Base-by-base conservation (phyloP, 371 early-diverging fungal species). In the Syncephalastrum contaminatum region DNA sequence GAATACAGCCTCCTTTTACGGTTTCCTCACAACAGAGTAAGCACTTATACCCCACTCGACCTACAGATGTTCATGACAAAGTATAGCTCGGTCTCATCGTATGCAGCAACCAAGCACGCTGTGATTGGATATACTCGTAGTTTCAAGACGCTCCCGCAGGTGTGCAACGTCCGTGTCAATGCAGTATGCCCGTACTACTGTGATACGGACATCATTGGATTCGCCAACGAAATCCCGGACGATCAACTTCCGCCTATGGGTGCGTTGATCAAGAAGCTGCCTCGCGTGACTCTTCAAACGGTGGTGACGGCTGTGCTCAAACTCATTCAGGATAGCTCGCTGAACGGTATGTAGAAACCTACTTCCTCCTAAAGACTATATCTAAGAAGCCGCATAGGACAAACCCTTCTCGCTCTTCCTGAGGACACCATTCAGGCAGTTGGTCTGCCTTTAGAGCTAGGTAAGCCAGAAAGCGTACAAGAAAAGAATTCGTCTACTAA, bases 261-360 rank as follows among this genome's bases (percentile, higher is more conserved):
- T 10, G 10, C 3, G 2, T 10, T 30, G 10, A 12, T 30, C 36
- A 30, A 30, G 2, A 30, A 30, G 36, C 36, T 30, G 10, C 36
- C 36, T 30, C 36, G 36, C 10, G 36, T 30, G 36, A 30, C 36
- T 2, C 36, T 30, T 8, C 5, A 63, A 4, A 56, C 60, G 2
- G 81, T 81, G n/a, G 72, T 79, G 48, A 71, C 80, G 41, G 82
- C 84, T 3, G 77, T 81, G 41, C 59, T 78, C 50, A 40, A 44
- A 14, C 67, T 65, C 13, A 75, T 80, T 43, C 69, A 75, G 54
- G 77, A 79, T 45, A 72, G 73, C n/a, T 49, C 48, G 5, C 51
- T 74, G 2, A 53, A 61, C 15, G 77, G 82, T 58, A 57, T 12
- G 36, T 8, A 12, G 12, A 6, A 10, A 10, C 10, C 10, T 2